Base-by-base conservation (phyloP, 139 green algal genomes). In the Chlorella sp. region DNA sequence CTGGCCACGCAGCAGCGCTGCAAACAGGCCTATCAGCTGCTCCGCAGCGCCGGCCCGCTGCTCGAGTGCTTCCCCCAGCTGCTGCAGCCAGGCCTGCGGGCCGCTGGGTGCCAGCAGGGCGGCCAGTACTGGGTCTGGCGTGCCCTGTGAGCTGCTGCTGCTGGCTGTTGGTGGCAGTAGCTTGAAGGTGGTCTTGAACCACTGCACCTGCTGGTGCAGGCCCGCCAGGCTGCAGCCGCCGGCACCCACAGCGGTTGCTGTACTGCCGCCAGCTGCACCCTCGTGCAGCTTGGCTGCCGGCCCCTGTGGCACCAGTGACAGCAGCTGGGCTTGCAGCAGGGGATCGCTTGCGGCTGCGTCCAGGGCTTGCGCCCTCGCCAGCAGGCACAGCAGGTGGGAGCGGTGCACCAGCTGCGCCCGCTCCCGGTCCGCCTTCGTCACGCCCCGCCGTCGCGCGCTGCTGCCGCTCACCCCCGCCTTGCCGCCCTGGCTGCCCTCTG, bases 21-120 rank as follows among this genome's bases (percentile, higher is more conserved):
- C 93, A 88, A 96, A 96, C 34, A 98, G 71, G 28, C 79, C 86
- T 18, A 84, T 84, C 74, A 98, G 86, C 81, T 93, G 74, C 91
- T 96, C 94, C 21, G 81, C 83, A 0, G 44, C 87, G 32, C 91
- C 92, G 6, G 56, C 21, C 62, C 70, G 75, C 60, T 18, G 32
- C n/a, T 60, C n/a, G 30, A 84, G 83, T 0, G 74, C 84, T 39
- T 85, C 56, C 44, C 28, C 15, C 41, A 90, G 60, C 51, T 82
- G 36, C 21, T 41, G 39, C 71, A 47, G 36, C n/a, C 68, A n/a
- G 15, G 39, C 60, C 15, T 39, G 69, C 74, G 78, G 4, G 23
- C 80, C 86, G 6, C 63, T 23, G 2, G 62, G n/a, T 23, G n/a
- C 38, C 21, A 51, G 51, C 5, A 83, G 32, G 7, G 70, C 75